Conservation (phyloP, 768 basidiomycete genomes). For the Lactarius sp. region DNA sequence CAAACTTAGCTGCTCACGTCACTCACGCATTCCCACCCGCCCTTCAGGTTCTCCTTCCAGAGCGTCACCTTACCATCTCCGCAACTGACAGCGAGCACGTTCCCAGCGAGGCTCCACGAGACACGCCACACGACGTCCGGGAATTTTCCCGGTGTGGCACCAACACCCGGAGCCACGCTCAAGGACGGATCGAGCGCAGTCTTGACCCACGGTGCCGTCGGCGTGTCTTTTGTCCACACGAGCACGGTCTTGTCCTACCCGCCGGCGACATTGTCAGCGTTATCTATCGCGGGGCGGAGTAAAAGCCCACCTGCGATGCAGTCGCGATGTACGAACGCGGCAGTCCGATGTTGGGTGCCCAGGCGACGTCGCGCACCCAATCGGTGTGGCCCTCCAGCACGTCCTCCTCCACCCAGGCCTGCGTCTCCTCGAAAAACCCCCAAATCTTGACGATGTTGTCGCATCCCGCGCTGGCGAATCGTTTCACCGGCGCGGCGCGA, state of each 20-base stretch:
- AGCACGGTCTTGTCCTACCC: slow-evolving; percentile 74
- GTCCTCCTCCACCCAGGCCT: slow-evolving; percentile 90
- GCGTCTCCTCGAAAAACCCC: slow-evolving; percentile 81
- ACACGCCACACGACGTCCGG: slow-evolving; percentile 99
- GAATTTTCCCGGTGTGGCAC: slow-evolving; percentile 69
- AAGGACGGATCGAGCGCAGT: slow-evolving; percentile 71
- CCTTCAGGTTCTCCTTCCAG: slow-evolving; percentile 97
- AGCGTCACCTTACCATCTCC: slow-evolving; percentile 97
- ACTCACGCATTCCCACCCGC: slow-evolving; percentile 97
- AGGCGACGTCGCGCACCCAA: slow-evolving; percentile 99
- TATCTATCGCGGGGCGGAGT: background rate
- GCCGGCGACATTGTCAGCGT: background rate
- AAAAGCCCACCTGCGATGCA: slow-evolving; percentile 66
- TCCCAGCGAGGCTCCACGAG: slow-evolving; percentile 95
- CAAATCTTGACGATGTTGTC: slow-evolving; percentile 95
- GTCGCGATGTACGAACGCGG: slow-evolving; percentile 95
- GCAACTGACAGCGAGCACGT: slow-evolving; percentile 92
- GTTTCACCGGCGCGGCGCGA: slow-evolving; percentile 57
- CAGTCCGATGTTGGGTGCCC: slow-evolving; percentile 96
- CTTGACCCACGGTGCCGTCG: slow-evolving; percentile 71
- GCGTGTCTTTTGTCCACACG: slow-evolving; percentile 86
- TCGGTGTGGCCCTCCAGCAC: slow-evolving; percentile 88
- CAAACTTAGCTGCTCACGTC: slow-evolving; percentile 76
- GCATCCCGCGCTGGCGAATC: slow-evolving; percentile 93
- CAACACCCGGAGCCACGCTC: slow-evolving; percentile 38